Percentiles rank a stretch among this genome's conserved stretches.
Conservation (phyloP, 2,329 filamentous ascomycete species). For the Sclerotiophoma versabilis region DNA sequence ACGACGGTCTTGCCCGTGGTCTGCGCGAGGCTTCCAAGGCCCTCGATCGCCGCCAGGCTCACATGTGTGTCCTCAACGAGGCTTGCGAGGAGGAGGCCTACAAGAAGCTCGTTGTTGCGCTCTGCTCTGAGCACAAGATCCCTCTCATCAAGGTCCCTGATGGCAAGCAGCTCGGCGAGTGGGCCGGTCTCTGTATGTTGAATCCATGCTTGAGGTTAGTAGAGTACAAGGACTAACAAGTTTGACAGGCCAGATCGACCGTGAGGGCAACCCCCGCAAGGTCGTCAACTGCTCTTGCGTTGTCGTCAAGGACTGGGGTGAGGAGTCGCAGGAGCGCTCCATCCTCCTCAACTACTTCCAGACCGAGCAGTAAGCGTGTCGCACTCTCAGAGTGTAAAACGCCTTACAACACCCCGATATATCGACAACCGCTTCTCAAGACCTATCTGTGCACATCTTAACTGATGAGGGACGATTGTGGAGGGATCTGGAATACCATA, state of each 20-base stretch:
- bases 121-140: conserved; percentile 99
- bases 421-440: conserved; percentile 6
- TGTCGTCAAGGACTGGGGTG: conserved; percentile 99
- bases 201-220: neutral
- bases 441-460: conserved; percentile 13
- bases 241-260: conserved; percentile 86
- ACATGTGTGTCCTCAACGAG: conserved; percentile 99
- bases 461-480: conserved; percentile 11
- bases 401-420: conserved; percentile 7
- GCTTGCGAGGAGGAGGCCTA: conserved; percentile 99
- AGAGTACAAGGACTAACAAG: conserved; percentile 18
- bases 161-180: conserved; percentile 99
- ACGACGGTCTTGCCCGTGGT: conserved; percentile 98
- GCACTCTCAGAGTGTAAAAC: conserved; percentile 11
- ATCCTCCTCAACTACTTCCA: conserved; percentile 99
- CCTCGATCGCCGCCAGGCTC: conserved; percentile 96
- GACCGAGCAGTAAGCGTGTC: conserved; percentile 67
- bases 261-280: conserved; percentile 99
- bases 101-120: conserved; percentile 99
- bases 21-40: conserved; percentile 99
- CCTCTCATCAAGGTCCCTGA: conserved; percentile 99
- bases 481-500: neutral
- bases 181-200: conserved; percentile 97
- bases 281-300: conserved; percentile 99
- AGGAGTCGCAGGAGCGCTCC: conserved; percentile 98